Evolutionary conservation across 2,329 filamentous ascomycete genomes (phyloP).

Genomic region (Aaosphaeria arxii): DNA sequence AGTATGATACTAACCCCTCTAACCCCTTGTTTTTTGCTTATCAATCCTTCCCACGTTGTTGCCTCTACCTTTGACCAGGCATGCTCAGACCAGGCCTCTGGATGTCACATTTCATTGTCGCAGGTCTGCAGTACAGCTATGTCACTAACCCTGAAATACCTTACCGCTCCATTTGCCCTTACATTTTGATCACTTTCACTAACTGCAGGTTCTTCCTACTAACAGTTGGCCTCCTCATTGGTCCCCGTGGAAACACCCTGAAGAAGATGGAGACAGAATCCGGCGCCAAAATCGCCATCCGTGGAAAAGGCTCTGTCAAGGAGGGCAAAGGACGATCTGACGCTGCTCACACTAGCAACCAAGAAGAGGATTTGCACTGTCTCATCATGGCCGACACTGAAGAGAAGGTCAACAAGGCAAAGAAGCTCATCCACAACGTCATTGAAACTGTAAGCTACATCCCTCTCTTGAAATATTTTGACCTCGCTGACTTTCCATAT

Average conservation of each 20-base stretch:
- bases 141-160: constrained; percentile 39
- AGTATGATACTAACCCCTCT: constrained; percentile 99
- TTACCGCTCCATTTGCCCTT: constrained; percentile 18
- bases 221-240: constrained; percentile 99
- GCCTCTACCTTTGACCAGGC: constrained; percentile 44
- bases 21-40: constrained; percentile 37
- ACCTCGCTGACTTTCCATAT: constrained; percentile 23
- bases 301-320: constrained; percentile 98
- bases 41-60: constrained; percentile 38
- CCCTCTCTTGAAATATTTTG: neutral
- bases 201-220: constrained; percentile 80
- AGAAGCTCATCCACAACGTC: constrained; percentile 96
- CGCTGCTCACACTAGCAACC: constrained; percentile 98
- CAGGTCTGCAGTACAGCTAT: constrained; percentile 36
- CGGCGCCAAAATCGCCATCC: constrained; percentile 96
- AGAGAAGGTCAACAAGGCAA: constrained; percentile 99
- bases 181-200: constrained; percentile 59
- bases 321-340: constrained; percentile 99
- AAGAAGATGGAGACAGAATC: constrained; percentile 99
- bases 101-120: constrained; percentile 18
- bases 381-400: constrained; percentile 99
- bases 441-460: constrained; percentile 85
- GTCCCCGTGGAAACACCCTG: constrained; percentile 97
- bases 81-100: constrained; percentile 26
- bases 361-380: constrained; percentile 98